Conservation (phyloP, 148 eudicot species). For the Vaccinium macrocarpon region DNA sequence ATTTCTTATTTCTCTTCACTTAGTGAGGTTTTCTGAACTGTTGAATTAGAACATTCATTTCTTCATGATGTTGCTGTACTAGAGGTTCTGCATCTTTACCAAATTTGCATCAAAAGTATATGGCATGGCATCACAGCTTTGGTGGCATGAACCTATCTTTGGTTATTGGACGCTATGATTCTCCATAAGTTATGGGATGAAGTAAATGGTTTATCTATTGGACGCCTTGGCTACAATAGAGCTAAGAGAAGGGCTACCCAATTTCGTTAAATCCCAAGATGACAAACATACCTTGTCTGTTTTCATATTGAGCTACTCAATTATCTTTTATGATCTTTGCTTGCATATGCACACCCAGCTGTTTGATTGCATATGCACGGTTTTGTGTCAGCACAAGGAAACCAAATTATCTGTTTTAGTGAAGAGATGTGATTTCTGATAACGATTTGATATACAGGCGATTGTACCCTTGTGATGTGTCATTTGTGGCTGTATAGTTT, state of each 20-base stretch:
- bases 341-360: neutral
- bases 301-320: neutral
- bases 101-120: neutral
- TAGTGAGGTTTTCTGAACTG: neutral
- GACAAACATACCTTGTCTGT: neutral
- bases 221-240: neutral
- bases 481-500: neutral
- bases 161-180: neutral
- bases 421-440: neutral
- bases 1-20: neutral
- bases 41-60: neutral
- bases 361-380: neutral
- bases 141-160: neutral
- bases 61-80: neutral
- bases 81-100: constrained; percentile 1
- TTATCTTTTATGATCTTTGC: neutral
- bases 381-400: neutral
- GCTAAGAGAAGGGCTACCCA: neutral
- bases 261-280: neutral
- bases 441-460: neutral
- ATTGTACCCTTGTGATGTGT: neutral
- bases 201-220: neutral
- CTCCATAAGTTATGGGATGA: too few species aligned
- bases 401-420: neutral
- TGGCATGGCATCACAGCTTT: neutral